These are phyloP conservation scores for Heliosperma pusillum DNA, from an alignment of 148 eudicot species.

Conservation along the genomic window DNA sequence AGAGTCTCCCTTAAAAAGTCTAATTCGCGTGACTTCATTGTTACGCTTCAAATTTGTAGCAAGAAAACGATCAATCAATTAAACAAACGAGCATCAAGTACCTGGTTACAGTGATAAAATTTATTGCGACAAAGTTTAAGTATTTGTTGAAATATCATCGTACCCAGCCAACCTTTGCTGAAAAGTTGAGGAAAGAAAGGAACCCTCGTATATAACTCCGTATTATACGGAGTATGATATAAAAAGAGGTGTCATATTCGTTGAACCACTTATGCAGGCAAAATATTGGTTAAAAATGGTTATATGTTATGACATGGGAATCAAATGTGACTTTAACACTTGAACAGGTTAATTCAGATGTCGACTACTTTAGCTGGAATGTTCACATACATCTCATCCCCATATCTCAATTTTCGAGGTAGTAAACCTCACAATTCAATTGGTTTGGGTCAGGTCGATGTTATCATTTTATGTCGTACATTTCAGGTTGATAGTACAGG, in stretches of 20 bases:
- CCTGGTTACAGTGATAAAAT: too few species aligned
- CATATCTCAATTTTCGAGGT: too few species aligned
- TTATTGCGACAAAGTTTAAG: not conserved
- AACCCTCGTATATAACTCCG: too few species aligned
- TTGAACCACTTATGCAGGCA: not conserved
- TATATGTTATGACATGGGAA: too few species aligned
- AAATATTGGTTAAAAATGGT: not conserved
- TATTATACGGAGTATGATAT: not conserved
- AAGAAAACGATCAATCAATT: not conserved
- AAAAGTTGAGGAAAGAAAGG: not conserved
- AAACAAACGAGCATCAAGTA: not conserved
- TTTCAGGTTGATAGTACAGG: too few species aligned
- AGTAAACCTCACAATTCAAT: too few species aligned
- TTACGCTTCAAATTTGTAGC: not conserved
- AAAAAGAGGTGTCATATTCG: not conserved
- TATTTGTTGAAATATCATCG: slow-evolving; percentile 2
- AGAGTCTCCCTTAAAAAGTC: slow-evolving; percentile 64
- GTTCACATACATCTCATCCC: too few species aligned
- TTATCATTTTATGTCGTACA: too few species aligned
- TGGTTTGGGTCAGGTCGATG: too few species aligned
- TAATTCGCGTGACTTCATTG: slow-evolving; percentile 35
- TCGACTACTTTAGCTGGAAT: too few species aligned
- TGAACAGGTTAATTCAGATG: too few species aligned
- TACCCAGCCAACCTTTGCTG: slow-evolving; percentile 1
- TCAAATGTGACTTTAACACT: not conserved